Evolutionary conservation across 2,329 filamentous ascomycete genomes (phyloP).

Genomic region (Trichoderma semiorbis): DNA sequence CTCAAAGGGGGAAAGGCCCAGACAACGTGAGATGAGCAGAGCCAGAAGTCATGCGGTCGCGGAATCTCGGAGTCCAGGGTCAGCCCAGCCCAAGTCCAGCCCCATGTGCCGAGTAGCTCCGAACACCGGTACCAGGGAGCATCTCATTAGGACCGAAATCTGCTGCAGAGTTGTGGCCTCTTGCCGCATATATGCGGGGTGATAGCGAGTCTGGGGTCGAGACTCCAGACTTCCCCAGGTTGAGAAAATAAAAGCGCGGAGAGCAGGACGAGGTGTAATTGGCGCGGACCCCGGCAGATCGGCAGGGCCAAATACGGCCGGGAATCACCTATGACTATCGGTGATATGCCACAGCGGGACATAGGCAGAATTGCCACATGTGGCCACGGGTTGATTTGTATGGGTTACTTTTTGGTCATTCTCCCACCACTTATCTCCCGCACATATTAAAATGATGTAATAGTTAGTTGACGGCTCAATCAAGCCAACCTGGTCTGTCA

Average conservation of each 20-base stretch:
- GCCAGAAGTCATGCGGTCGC: background rate
- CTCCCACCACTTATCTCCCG: background rate
- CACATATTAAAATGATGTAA: background rate
- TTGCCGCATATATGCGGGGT: background rate
- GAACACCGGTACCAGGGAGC: background rate
- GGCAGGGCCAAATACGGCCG: background rate
- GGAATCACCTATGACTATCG: background rate
- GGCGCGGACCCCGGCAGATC: background rate
- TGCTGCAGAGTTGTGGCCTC: background rate
- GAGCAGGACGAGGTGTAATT: background rate
- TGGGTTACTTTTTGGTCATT: background rate
- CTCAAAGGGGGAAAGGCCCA: background rate
- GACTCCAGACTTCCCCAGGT: background rate
- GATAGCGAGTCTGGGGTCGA: background rate
- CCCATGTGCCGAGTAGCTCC: background rate
- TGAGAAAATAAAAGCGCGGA: background rate
- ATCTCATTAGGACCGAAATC: background rate
- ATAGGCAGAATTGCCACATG: background rate
- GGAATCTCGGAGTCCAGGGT: constrained; percentile 6
- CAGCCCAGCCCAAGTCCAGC: background rate
- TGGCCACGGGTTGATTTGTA: background rate
- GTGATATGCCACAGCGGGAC: background rate
- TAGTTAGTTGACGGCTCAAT: background rate
- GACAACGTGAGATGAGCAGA: background rate
- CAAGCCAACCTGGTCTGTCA: background rate